Base-by-base conservation (phyloP, 768 basidiomycete genomes). In the Antrodiella citrinella region DNA sequence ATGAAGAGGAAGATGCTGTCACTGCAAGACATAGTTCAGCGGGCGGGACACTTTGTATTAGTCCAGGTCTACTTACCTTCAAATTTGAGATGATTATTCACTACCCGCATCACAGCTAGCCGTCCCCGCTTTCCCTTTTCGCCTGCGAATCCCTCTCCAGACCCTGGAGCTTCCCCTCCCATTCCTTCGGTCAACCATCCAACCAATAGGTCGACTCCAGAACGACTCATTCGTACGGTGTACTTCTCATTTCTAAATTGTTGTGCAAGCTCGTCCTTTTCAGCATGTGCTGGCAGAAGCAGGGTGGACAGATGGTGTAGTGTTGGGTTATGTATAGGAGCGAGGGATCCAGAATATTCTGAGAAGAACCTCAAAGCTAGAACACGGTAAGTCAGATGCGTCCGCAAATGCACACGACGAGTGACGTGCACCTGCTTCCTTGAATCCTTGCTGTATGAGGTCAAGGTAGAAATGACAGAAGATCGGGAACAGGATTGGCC, bases 401-500 rank as follows among this genome's bases (percentile, higher is more conserved):
- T 19, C 23, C 48, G 15, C 13, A 21, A 2, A 26, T 45, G 23
- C 22, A n/a, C 10, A 20, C 4, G 5, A 21, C 15, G 30, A 35
- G 45, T 83, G n/a, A n/a, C n/a, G n/a, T n/a, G 54, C 62, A 86
- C 94, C 94, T 56, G 93, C 87, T 62, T 91, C 87, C 62, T 87
- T 84, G 66, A 89, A 91, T 9, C 91, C 92, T 46, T 84, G 82
- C 58, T 92, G 85, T 44, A 98, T 82, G 45, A 99, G 77, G 65
- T 97, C 95, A 24, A 99, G 74, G 65, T 95, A 97, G 63, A 97
- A 97, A 67, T 99, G 92, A 45, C 89, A 91, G 63, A 97, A 98
- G 54, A 99, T 88, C 2, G 96, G 96, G 62, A 93, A 96, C 13
- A 96, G 69, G 26, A 99, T 86, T 42, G 91, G 93, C 42, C 88